Percentiles rank a stretch among this genome's conserved stretches.
Conservation (phyloP, 345 rosid species). For the Durio zibethinus region DNA sequence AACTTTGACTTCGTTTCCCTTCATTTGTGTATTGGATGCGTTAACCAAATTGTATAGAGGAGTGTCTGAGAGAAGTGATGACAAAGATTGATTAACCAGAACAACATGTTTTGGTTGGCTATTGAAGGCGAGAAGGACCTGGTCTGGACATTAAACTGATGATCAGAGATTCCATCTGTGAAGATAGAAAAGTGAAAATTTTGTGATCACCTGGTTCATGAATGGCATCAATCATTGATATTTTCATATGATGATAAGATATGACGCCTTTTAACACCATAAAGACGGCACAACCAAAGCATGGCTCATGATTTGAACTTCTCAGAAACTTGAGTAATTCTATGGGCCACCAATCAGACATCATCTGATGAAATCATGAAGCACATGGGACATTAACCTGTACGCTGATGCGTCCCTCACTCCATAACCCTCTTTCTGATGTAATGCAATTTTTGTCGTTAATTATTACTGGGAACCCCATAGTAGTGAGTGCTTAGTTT, state of each 20-base stretch:
- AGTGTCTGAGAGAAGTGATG: no score
- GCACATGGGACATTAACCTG: conserved; percentile 3
- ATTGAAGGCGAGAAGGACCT: neutral
- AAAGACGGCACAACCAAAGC: conserved; percentile 7
- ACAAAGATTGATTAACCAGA: no score
- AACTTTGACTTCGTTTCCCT: no score
- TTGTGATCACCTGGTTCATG: neutral
- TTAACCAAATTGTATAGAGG: no score
- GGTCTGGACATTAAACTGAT: neutral
- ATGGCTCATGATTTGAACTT: conserved; percentile 4
- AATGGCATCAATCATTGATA: neutral
- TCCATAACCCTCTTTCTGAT: neutral
- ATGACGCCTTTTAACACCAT: neutral
- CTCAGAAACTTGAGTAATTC: neutral
- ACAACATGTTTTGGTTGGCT: neutral
- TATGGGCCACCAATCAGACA: neutral
- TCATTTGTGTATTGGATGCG: no score
- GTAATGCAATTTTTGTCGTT: conserved; percentile 21
- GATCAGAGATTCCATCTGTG: neutral
- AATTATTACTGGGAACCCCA: neutral
- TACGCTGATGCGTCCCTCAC: neutral
- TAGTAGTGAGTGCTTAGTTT: neutral
- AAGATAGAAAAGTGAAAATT: neutral
- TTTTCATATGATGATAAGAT: neutral
- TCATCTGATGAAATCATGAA: conserved; percentile 14